Evolutionary conservation across 2,329 filamentous ascomycete genomes (phyloP).

Genomic region (Blastomyces silverae): DNA sequence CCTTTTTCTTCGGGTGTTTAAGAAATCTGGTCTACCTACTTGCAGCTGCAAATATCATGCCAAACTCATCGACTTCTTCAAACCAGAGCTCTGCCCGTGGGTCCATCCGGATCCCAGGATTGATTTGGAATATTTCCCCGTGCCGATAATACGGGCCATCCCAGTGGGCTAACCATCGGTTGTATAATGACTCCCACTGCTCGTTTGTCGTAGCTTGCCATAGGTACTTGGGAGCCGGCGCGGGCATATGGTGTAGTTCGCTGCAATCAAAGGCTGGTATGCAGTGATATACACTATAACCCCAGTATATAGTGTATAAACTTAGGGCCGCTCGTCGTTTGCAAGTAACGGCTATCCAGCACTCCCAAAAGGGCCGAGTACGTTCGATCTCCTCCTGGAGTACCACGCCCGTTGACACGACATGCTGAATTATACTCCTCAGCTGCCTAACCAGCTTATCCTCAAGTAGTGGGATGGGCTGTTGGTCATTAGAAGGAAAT

Average conservation of each 20-base stretch:
- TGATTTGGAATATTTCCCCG: conserved; percentile 29
- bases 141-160: conserved; percentile 28
- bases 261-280: conserved; percentile 33
- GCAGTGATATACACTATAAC: conserved; percentile 34
- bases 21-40: conserved; percentile 22
- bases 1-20: neutral
- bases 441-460: conserved; percentile 29
- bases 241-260: conserved; percentile 37
- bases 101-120: conserved; percentile 29
- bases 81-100: conserved; percentile 36
- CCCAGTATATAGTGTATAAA: conserved; percentile 37
- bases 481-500: conserved; percentile 30
- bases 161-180: conserved; percentile 34
- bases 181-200: conserved; percentile 33
- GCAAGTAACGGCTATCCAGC: conserved; percentile 47
- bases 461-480: conserved; percentile 22
- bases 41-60: conserved; percentile 37
- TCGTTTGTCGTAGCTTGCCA: conserved; percentile 33
- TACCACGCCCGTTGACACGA: conserved; percentile 26
- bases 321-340: conserved; percentile 45
- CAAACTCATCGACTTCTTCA: conserved; percentile 41
- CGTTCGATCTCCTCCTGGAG: conserved; percentile 33
- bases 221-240: conserved; percentile 35
- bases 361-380: conserved; percentile 31
- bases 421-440: conserved; percentile 27